A percentile compares a stretch with the other conserved stretches of the same genome.
Conservation (phyloP, 2,329 filamentous ascomycete genomes). For the Aspergillus japonicus region DNA sequence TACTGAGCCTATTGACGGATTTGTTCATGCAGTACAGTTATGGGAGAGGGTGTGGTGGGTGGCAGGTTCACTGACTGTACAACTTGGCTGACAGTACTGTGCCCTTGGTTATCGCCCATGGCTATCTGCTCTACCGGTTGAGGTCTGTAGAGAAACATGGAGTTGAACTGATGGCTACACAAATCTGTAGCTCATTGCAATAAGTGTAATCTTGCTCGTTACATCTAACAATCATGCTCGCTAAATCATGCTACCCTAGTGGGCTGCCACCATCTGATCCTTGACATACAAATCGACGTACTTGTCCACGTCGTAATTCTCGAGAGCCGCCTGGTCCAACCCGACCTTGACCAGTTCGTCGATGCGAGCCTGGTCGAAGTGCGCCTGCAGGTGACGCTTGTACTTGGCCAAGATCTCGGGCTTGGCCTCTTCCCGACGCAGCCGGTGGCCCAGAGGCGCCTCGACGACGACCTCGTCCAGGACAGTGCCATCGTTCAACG, state of each 20-base stretch:
- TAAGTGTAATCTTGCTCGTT: too few species aligned
- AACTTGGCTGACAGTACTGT: too few species aligned
- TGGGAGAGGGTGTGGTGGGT: not conserved
- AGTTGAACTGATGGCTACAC: too few species aligned
- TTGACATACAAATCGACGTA: constrained; percentile 85
- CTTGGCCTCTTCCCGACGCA: constrained; percentile 93
- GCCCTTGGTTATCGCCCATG: too few species aligned
- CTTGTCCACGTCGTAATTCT: constrained; percentile 81
- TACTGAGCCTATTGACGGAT: too few species aligned
- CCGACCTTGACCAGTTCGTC: constrained; percentile 80
- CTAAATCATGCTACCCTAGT: constrained; percentile 14
- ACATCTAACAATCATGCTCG: not conserved
- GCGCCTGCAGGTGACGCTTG: constrained; percentile 82
- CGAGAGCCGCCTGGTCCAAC: constrained; percentile 70
- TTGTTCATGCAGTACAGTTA: not conserved
- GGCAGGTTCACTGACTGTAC: too few species aligned
- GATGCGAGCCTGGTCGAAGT: constrained; percentile 74
- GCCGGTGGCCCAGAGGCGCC: constrained; percentile 87
- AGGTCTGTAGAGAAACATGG: too few species aligned
- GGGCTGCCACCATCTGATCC: constrained; percentile 42
- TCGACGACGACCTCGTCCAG: constrained; percentile 89
- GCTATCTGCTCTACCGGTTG: too few species aligned
- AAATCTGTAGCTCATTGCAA: too few species aligned
- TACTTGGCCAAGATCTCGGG: constrained; percentile 95
- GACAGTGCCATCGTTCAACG: constrained; percentile 88